Evolutionary conservation across 2,329 filamentous ascomycete species (phyloP), one percentile per base, ranked within the genome.

Genomic region (Diaporthe vexans): DNA sequence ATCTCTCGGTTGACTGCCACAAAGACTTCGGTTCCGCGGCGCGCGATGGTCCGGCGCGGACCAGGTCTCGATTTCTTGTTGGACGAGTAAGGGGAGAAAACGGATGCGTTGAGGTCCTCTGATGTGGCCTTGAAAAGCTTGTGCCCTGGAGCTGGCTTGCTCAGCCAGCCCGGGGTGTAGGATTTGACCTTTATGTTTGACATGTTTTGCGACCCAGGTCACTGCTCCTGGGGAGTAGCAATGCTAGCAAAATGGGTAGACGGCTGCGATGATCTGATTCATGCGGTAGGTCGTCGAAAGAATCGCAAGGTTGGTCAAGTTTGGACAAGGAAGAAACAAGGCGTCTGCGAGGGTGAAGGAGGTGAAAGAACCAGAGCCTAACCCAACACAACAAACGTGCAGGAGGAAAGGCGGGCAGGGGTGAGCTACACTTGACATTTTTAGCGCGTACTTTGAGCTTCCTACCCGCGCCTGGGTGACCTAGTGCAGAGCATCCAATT

Each of bases 141-240:
- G 82, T 94, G 92, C 76, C 94, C 96, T 26, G 94, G 91, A 71
- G 92, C 92, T 68, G 93, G 93, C 80, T 92, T 90, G 76, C 92
- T 92, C 73, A 99, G 92, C 95, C 95, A 99, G 78, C 92, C 87
- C 73, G 96, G 95, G 80, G 94, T 95, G 84, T 95, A 96, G 82
- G 91, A 92, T 81, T 94, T 92, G 80, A 98, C 91, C 84, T 93
- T 95, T 33, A 68, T 26, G 51, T 63, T 72, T 56, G 95, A 94
- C 96, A 98, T 98, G 40, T 54, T 70, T 69, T 74, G 81, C 84
- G 78, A 77, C 74, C 26, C 43, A 35, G 35, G 33, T 43, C 46
- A 51, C 52, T 59, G 59, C 72, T 75, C 51, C 52, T 51, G 43
- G 37, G 26, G 26, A 37, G 52, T 46, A 68, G 59, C 68, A 72